phyloP scores from a whole-genome alignment of 306 rosid genomes.

The Rubus idaeus region DNA sequence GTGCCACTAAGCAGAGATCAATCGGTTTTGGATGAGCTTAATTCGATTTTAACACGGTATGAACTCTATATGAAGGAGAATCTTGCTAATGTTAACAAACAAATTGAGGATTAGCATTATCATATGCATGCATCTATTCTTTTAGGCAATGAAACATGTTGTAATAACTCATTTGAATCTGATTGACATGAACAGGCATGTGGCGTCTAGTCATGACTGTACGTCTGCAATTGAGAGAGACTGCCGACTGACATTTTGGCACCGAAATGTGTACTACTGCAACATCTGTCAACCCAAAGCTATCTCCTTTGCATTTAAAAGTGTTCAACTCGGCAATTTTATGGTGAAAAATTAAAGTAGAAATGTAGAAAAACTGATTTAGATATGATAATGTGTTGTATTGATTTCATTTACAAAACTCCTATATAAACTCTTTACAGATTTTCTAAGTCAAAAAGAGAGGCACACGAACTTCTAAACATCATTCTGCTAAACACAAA shows the following conservation, averaged over 20 bases:
- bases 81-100: neutral
- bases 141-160: neutral
- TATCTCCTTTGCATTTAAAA: neutral
- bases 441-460: no score
- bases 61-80: neutral
- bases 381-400: no score
- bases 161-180: neutral
- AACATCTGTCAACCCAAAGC: neutral
- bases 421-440: no score
- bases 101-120: neutral
- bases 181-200: neutral
- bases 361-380: no score
- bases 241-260: neutral
- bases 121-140: neutral
- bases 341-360: neutral
- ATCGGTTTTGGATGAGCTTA: neutral
- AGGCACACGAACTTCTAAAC: no score
- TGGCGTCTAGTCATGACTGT: no score
- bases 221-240: neutral
- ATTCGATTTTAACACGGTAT: neutral
- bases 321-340: neutral
- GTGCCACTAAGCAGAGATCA: conserved; percentile 1
- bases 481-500: no score
- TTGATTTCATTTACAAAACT: no score
- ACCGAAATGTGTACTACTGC: neutral